phyloP scores from a whole-genome alignment of 176 grass and related monocot genomes.

The Tuctoria greenei region DNA sequence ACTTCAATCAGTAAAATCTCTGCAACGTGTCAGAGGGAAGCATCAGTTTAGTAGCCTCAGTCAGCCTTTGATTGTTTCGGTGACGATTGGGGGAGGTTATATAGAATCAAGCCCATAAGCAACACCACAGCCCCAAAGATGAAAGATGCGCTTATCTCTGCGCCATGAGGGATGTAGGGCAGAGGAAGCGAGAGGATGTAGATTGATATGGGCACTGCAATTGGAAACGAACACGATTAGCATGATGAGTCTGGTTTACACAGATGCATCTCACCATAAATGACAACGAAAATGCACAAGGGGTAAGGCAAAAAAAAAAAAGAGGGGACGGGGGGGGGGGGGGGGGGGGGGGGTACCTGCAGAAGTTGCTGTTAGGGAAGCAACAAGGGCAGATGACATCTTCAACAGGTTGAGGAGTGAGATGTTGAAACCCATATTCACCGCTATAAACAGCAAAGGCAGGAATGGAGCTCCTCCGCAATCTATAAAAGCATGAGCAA shows the following conservation, averaged over 20 bases:
- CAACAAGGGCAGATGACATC: constrained; percentile 86
- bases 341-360: constrained; percentile 65
- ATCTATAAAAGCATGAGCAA: constrained; percentile 45
- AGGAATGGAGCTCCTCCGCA: constrained; percentile 88
- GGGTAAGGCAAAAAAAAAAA: too few species aligned
- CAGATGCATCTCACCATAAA: neutral
- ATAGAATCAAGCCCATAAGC: constrained; percentile 64
- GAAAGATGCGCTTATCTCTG: constrained; percentile 55
- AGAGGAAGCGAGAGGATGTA: constrained; percentile 82
- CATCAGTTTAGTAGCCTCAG: constrained; percentile 29
- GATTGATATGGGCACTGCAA: constrained; percentile 82
- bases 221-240: constrained; percentile 29
- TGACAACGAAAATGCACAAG: neutral
- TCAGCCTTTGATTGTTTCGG: constrained; percentile 52
- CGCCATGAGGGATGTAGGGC: constrained; percentile 69
- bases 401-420: constrained; percentile 92
- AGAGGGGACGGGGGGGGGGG: too few species aligned
- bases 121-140: constrained; percentile 53
- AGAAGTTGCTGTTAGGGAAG: constrained; percentile 76
- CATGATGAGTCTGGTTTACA: neutral
- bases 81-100: constrained; percentile 59
- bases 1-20: neutral
- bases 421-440: constrained; percentile 92
- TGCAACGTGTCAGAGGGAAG: neutral
- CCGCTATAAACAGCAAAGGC: constrained; percentile 71